Base-by-base conservation (phyloP, 345 rosid species). In the Lepidium aucheri region DNA sequence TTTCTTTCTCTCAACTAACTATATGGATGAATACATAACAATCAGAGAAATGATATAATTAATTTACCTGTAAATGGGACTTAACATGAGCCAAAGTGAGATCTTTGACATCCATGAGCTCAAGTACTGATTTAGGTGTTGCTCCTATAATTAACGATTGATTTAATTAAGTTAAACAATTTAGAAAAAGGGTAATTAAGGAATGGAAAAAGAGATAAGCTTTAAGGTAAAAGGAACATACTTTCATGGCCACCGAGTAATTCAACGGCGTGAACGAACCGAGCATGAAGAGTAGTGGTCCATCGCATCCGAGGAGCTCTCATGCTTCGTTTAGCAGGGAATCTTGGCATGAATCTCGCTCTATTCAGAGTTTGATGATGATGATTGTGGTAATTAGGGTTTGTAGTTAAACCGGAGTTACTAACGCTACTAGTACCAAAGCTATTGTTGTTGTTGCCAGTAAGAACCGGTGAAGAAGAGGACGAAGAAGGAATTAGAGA, bases 221-320 rank as follows among this genome's bases (percentile, higher is more conserved):
- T 91, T 84, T 7, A 86, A 70, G 83, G 22, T 68, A 82, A 26
- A 43, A 28, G 42, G 30, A 67, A 43, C 63, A 50, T 85, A 94
- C 99, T 91, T 83, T 91, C 99, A 78, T 94, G 99, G 73, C 99
- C 99, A 62, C 99, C 99, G 65, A 94, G 77, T 44, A 94, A 81
- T 81, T 94, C 96, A 51, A 94, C 99, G 15, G 97, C 99, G 65
- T 91, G 99, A 74, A 94, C 97, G 68, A 94, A 94, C 76, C 97
- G 99, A 63, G 87, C 84, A 76, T 94, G 99, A 15, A 94, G 99
- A 43, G 97, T 90, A 8, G 95, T 89, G 14, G 99, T 94, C 99
- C 99, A 94, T 53, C 99, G 77, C 80, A 89, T 89, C 65, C 94
- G 71, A 2, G 96, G 96, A 33, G 96, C 96, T 72, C 96, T 83